Evolutionary conservation across 2,329 filamentous ascomycete species (phyloP).

Genomic region (Orbilia brochopaga): DNA sequence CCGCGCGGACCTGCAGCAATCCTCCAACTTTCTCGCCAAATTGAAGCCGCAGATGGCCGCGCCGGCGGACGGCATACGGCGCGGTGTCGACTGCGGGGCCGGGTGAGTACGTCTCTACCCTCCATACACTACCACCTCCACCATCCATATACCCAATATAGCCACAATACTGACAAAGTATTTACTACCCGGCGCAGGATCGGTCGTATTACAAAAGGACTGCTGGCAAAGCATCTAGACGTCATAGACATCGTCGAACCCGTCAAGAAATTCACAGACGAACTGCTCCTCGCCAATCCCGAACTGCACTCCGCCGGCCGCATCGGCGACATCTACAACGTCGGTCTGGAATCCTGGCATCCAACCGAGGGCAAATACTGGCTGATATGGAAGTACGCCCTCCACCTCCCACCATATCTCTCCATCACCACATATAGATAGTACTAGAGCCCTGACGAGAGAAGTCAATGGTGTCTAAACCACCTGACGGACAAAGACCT

Average conservation of each 20-base stretch:
- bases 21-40: conserved; percentile 72
- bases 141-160: not conserved
- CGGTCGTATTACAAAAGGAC: conserved; percentile 77
- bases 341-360: conserved; percentile 76
- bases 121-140: not conserved
- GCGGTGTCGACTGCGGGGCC: conserved; percentile 58
- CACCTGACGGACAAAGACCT: conserved; percentile 79
- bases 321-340: conserved; percentile 71
- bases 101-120: conserved; percentile 55
- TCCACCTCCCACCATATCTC: not conserved
- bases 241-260: conserved; percentile 85
- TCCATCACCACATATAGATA: not conserved
- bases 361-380: conserved; percentile 67
- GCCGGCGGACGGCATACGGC: conserved; percentile 48
- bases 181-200: too few relatives aligned
- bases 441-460: conserved; percentile 58
- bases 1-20: conserved; percentile 73
- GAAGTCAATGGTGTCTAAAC: conserved; percentile 81
- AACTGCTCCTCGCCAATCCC: conserved; percentile 60
- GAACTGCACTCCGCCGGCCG: conserved; percentile 57
- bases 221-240: conserved; percentile 69
- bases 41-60: conserved; percentile 59
- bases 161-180: too few relatives aligned
- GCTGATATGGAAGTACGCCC: conserved; percentile 64
- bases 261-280: conserved; percentile 76